These are phyloP conservation scores for Camellia granthamiana DNA, from an alignment of 148 eudicot species.

Conservation along the genomic window DNA sequence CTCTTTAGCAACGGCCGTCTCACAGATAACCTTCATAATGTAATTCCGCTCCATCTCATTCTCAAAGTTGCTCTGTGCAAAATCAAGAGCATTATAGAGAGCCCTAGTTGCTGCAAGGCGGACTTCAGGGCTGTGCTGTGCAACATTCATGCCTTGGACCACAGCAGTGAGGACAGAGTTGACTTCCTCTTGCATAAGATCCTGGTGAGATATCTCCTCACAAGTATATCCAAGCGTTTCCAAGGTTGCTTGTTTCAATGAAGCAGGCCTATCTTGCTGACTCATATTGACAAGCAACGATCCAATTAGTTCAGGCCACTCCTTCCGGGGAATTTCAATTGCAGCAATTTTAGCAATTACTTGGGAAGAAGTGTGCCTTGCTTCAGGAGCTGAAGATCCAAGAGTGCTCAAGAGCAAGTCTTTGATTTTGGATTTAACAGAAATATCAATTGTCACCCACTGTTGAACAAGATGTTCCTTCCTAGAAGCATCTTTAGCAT, in stretches of 20 bases:
- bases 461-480: conserved; percentile 54
- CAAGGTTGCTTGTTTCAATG: conserved; percentile 62
- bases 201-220: conserved; percentile 63
- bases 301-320: conserved; percentile 66
- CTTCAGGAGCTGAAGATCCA: conserved; percentile 43
- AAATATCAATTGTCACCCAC: conserved; percentile 51
- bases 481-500: conserved; percentile 57
- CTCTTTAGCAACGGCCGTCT: conserved; percentile 48
- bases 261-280: conserved; percentile 41
- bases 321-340: conserved; percentile 60
- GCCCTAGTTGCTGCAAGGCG: conserved; percentile 66
- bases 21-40: conserved; percentile 67
- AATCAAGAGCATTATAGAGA: conserved; percentile 64
- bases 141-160: conserved; percentile 60
- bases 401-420: conserved; percentile 51
- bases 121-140: conserved; percentile 41
- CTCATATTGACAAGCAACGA: conserved; percentile 57
- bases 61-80: conserved; percentile 64
- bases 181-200: conserved; percentile 59
- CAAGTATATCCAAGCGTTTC: conserved; percentile 68
- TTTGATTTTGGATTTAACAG: conserved; percentile 55
- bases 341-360: conserved; percentile 64
- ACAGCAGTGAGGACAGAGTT: conserved; percentile 68
- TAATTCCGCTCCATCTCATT: conserved; percentile 66
- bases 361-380: conserved; percentile 68